Evolutionary conservation across 1,284 basidiomycete genomes (phyloP).

Genomic region (Tilletiaria anomala): DNA sequence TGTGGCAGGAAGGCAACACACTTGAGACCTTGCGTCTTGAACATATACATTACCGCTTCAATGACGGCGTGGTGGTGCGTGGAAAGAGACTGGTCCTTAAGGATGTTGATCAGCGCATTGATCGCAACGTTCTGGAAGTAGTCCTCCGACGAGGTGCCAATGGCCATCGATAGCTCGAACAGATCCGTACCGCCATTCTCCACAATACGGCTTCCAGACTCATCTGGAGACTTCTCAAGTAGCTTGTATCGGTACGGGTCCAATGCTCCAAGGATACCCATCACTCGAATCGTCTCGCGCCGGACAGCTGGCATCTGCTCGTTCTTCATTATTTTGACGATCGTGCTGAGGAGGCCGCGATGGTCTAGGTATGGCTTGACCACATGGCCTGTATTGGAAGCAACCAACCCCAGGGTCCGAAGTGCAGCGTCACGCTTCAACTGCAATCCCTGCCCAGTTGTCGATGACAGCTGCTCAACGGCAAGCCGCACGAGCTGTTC

Average conservation of each 20-base stretch:
- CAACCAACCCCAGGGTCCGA: constrained; percentile 83
- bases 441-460: constrained; percentile 43
- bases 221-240: constrained; percentile 60
- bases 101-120: constrained; percentile 68
- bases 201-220: too few relatives aligned
- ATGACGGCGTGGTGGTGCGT: constrained; percentile 66
- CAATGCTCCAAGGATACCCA: constrained; percentile 91
- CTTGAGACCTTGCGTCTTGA: constrained; percentile 92
- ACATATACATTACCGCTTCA: constrained; percentile 97
- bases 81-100: constrained; percentile 49
- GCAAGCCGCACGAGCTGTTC: constrained; percentile 79
- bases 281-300: constrained; percentile 76
- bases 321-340: constrained; percentile 72
- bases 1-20: constrained; percentile 91
- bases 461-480: constrained; percentile 72
- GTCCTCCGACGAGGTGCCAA: constrained; percentile 52
- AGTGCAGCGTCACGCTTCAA: constrained; percentile 70
- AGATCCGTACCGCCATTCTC: constrained; percentile 47
- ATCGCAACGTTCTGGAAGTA: constrained; percentile 97
- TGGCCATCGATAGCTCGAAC: constrained; percentile 46
- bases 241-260: constrained; percentile 67
- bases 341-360: constrained; percentile 71
- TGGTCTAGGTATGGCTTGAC: constrained; percentile 80
- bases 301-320: constrained; percentile 57
- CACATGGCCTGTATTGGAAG: constrained; percentile 88